A percentile compares a stretch with the other conserved stretches of the same genome.
phyloP scores from a whole-genome alignment of 2,329 filamentous ascomycete genomes.

The Verticillium dahliae region DNA sequence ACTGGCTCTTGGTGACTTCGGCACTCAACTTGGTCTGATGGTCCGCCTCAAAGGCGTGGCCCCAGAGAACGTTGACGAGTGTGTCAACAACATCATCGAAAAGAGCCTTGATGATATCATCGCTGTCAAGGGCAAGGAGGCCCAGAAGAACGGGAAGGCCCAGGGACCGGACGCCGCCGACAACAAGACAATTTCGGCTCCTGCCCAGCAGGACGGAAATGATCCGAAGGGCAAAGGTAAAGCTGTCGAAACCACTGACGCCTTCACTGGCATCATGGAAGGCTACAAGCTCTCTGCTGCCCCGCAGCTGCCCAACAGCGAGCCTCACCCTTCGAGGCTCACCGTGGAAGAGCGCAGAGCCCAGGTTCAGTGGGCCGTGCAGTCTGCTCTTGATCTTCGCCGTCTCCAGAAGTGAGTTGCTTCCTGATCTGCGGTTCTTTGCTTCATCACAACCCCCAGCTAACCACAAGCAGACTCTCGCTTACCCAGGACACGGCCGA shows the following conservation, averaged over 20 bases:
- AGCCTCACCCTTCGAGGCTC: background rate
- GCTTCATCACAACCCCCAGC: too few species aligned
- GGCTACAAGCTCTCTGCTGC: background rate
- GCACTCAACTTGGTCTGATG: background rate
- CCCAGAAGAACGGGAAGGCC: background rate
- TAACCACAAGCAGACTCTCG: background rate
- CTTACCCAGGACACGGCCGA: background rate
- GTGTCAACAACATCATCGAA: background rate
- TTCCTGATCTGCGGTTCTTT: too few species aligned
- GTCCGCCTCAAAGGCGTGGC: background rate
- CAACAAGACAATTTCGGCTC: background rate
- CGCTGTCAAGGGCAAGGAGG: background rate
- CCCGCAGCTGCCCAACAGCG: background rate
- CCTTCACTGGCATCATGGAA: background rate
- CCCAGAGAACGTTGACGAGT: background rate
- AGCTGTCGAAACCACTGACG: background rate
- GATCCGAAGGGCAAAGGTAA: background rate
- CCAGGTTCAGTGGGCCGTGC: background rate
- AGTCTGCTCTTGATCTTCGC: background rate
- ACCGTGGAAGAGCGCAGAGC: background rate
- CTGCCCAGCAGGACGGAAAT: background rate
- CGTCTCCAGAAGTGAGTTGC: background rate
- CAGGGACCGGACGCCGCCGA: background rate
- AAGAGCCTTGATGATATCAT: background rate
- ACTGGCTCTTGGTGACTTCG: background rate